These are phyloP conservation scores for Hirschfeldia incana DNA, from an alignment of 345 rosid species.

Conservation along the genomic window DNA sequence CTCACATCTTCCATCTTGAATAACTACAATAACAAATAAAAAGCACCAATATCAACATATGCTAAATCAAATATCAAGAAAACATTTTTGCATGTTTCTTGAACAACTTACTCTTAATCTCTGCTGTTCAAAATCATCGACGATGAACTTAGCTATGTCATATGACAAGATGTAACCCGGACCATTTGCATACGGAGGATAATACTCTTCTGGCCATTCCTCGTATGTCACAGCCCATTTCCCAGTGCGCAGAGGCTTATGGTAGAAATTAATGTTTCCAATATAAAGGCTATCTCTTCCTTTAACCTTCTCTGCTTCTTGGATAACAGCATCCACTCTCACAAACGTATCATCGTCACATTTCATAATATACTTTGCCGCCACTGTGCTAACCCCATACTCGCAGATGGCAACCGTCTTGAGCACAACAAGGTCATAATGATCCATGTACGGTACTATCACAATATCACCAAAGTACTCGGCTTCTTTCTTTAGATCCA, in stretches of 20 bases:
- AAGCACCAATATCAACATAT: background rate
- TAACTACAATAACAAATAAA: slow-evolving; percentile 49
- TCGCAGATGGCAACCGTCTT: slow-evolving; percentile 98
- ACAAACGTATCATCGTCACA: slow-evolving; percentile 96
- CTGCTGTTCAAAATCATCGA: slow-evolving; percentile 73
- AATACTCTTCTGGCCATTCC: slow-evolving; percentile 99
- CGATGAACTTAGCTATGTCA: slow-evolving; percentile 74
- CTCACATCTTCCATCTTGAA: slow-evolving; percentile 99
- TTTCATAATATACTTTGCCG: slow-evolving; percentile 71
- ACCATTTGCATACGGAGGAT: slow-evolving; percentile 97
- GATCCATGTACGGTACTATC: slow-evolving; percentile 94
- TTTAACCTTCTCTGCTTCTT: slow-evolving; percentile 68
- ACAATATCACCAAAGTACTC: slow-evolving; percentile 94
- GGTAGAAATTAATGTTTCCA: slow-evolving; percentile 91
- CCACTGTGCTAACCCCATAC: slow-evolving; percentile 63
- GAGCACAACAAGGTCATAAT: slow-evolving; percentile 90
- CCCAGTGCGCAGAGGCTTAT: slow-evolving; percentile 83
- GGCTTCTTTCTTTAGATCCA: slow-evolving; percentile 85
- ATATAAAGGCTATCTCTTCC: slow-evolving; percentile 65
- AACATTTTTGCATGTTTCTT: background rate
- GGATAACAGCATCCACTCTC: slow-evolving; percentile 69
- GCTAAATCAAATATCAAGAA: background rate
- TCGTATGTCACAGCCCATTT: slow-evolving; percentile 98
- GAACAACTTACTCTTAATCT: slow-evolving; percentile 65
- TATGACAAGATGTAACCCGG: slow-evolving; percentile 90